phyloP scores from a whole-genome alignment of 768 basidiomycete genomes.

The Suillus luteus region DNA sequence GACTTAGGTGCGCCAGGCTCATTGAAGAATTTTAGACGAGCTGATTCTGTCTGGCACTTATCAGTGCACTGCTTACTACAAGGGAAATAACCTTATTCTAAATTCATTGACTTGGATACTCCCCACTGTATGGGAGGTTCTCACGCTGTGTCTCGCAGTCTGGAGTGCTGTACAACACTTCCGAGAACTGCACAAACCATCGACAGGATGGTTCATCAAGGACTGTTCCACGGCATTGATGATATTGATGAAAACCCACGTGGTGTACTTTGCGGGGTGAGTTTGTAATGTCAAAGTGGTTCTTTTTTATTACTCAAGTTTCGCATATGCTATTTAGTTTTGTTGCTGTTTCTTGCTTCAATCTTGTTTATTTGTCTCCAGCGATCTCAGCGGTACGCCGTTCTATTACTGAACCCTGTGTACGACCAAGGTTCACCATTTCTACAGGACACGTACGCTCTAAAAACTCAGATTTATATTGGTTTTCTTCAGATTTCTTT shows the following conservation, averaged over 20 bases:
- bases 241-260: neutral
- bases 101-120: neutral
- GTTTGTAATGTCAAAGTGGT: neutral
- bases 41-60: neutral
- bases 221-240: neutral
- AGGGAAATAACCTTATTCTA: neutral
- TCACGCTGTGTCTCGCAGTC: neutral
- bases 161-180: neutral
- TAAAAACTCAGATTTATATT: neutral
- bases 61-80: neutral
- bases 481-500: neutral
- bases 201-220: neutral
- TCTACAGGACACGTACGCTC: neutral
- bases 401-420: neutral
- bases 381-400: neutral
- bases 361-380: neutral
- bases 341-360: neutral
- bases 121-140: neutral
- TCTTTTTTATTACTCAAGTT: neutral
- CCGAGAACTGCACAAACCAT: neutral
- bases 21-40: neutral
- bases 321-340: neutral
- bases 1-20: too few relatives aligned
- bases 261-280: neutral
- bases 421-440: neutral